These are phyloP conservation scores for Aspergillus sp. DNA, from an alignment of 2,329 filamentous ascomycete genomes.

Conservation along the genomic window DNA sequence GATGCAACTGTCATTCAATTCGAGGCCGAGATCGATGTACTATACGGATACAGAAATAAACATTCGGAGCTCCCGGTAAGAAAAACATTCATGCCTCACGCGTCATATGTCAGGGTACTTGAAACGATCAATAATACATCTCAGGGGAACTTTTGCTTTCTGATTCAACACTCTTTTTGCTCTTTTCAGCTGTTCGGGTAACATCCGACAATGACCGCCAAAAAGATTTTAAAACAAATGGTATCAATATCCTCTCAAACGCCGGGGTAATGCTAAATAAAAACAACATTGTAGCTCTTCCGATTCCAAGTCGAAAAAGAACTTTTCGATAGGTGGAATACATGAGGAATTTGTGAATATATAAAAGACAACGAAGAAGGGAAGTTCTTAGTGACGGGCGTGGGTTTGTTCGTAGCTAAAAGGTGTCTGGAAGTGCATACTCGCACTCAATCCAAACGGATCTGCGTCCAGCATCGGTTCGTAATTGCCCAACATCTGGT, in stretches of 20 bases:
- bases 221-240: constrained; percentile 14
- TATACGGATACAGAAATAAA: too few species aligned
- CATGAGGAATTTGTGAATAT: constrained; percentile 1
- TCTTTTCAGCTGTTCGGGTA: background rate
- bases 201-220: background rate
- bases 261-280: constrained; percentile 27
- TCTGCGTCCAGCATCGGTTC: constrained; percentile 88
- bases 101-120: too few species aligned
- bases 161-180: background rate
- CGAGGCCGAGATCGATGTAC: too few species aligned
- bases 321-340: constrained; percentile 1
- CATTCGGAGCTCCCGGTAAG: too few species aligned
- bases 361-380: constrained; percentile 5
- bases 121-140: too few species aligned
- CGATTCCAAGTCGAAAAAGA: background rate
- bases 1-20: too few species aligned
- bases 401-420: constrained; percentile 49
- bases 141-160: background rate
- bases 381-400: constrained; percentile 22
- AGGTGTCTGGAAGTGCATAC: constrained; percentile 87
- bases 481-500: constrained; percentile 59
- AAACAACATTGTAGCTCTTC: constrained; percentile 21
- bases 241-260: constrained; percentile 28
- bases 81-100: too few species aligned
- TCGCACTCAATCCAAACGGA: constrained; percentile 85